Evolutionary conservation across 2,329 filamentous ascomycete genomes (phyloP), one percentile per base, ranked within the genome.

Genomic region (Xylaria sp.): DNA sequence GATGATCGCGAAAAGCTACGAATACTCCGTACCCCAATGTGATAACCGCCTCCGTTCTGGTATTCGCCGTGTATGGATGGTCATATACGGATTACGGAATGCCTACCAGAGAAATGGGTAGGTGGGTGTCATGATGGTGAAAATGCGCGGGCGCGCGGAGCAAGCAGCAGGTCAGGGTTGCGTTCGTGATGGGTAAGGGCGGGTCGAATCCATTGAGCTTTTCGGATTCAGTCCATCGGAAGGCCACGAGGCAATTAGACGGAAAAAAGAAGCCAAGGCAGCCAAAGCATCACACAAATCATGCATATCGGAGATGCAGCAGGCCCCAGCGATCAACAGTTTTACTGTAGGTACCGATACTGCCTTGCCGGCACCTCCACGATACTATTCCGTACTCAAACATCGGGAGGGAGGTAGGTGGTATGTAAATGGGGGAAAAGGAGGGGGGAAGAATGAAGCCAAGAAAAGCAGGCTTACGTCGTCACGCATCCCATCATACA

Each of bases 1-100:
- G 48, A 55, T 46, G 23, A 30, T 30, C 23, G 42, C 58, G 39
- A 52, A 62, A 58, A 13, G 37, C 37, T 42, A 42, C 37, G 37
- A 42, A 13, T 13, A 42, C 37, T 42, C 8, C 9, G 35, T 37
- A 37, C 35, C 35, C 16, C 4, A 30, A 42, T 42, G 60, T 58
- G 58, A 59, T 16, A 44, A 35, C 44, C 39, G 18, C 39, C 16
- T 48, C 30, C n/a, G n/a, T 23, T 44, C 18, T 53, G 42, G 35
- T 48, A 48, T 48, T 19, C 46, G 46, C 46, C 46, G 46, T 48
- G 16, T 48, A 18, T 48, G 46, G 46, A 18, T 16, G n/a, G 46
- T 9, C n/a, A 48, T 16, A 46, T 30, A 30, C 23, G 23, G 5
- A 30, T 30, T 4, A 30, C 23, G 23, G 23, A 30, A 30, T 30